phyloP scores from a whole-genome alignment of 129 eudicot species.

The Erigeron canadensis region DNA sequence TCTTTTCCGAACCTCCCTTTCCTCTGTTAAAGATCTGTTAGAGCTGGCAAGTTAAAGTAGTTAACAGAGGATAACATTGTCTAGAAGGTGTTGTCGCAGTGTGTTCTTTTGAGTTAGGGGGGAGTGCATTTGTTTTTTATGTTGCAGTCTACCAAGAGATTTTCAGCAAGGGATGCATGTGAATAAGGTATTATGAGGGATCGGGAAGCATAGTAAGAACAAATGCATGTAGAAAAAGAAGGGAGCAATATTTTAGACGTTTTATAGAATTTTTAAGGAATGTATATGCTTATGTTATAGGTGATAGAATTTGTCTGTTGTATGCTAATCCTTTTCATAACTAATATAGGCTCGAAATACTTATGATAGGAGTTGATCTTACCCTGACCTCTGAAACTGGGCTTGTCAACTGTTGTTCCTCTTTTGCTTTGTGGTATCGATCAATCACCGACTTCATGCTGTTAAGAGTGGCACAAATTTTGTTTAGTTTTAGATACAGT shows the following conservation, averaged over 20 bases:
- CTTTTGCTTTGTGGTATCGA: conserved; percentile 74
- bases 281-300: not conserved
- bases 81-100: not conserved
- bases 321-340: not conserved
- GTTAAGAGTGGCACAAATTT: conserved; percentile 33
- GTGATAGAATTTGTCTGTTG: not conserved
- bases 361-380: conserved; percentile 12
- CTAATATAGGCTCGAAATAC: not conserved
- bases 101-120: not conserved
- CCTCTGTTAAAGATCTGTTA: not conserved
- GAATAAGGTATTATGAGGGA: conserved; percentile 2
- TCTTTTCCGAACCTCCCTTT: not conserved
- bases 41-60: not conserved
- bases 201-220: conserved; percentile 2
- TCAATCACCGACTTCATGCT: conserved; percentile 87
- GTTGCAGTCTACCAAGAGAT: not conserved
- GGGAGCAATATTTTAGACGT: not conserved
- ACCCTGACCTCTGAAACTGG: conserved; percentile 78
- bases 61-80: not conserved
- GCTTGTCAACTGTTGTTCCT: conserved; percentile 51
- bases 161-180: conserved; percentile 4
- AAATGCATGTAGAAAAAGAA: not conserved
- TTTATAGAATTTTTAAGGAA: not conserved
- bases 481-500: conserved; percentile 11
- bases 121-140: not conserved